phyloP scores from a whole-genome alignment of 139 green algal genomes.

The Chlamydomonas incerta region DNA sequence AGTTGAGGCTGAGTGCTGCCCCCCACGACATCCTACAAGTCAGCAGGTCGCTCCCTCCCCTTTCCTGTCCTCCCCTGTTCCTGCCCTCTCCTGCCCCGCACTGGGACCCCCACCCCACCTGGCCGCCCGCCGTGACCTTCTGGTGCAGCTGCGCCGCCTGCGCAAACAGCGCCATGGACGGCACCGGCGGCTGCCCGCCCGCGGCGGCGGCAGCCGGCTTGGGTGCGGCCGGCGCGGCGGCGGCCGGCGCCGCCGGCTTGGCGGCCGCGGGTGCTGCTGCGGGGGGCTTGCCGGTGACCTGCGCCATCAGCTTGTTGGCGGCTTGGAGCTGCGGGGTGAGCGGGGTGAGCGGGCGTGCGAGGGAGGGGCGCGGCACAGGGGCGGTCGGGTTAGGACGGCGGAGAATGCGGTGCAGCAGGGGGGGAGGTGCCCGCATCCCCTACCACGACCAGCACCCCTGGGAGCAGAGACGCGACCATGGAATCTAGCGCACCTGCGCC shows the following conservation, averaged over 20 bases:
- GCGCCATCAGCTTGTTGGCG: constrained; percentile 10
- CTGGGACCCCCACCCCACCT: too few species aligned
- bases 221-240: background rate
- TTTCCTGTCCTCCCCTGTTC: too few species aligned
- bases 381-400: background rate
- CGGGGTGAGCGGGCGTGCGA: too few species aligned
- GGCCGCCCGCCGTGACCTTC: background rate
- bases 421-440: background rate
- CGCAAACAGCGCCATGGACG: constrained; percentile 21
- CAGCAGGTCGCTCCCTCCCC: too few species aligned
- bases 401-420: background rate
- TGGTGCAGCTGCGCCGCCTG: constrained; percentile 22
- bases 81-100: too few species aligned
- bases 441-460: too few species aligned
- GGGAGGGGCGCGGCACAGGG: background rate
- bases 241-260: background rate
- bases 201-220: background rate
- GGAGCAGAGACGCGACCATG: too few species aligned
- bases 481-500: background rate
- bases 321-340: constrained; percentile 38
- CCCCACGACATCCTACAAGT: too few species aligned
- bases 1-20: too few species aligned
- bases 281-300: background rate
- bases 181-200: constrained; percentile 29
- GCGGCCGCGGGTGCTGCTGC: background rate